Conservation (phyloP, 345 rosid species). For the Balakata baccata region DNA sequence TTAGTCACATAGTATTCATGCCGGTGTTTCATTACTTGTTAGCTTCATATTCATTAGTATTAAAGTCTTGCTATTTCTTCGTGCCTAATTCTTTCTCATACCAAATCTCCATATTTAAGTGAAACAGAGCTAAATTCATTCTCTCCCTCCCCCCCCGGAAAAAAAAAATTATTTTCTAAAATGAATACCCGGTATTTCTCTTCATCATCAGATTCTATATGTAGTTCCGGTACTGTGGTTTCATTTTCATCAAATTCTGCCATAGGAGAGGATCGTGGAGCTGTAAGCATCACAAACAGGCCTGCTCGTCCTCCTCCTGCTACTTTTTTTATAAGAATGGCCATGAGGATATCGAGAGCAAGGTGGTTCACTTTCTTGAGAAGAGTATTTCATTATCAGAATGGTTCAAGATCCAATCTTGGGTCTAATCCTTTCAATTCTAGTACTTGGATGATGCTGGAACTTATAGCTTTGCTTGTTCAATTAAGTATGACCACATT, state of each 20-base stretch:
- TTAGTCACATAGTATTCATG: slow-evolving; percentile 22
- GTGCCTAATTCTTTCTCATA: background rate
- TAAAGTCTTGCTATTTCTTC: slow-evolving; percentile 3
- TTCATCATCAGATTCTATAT: slow-evolving; percentile 46
- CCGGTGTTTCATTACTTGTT: background rate
- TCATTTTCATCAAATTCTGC: slow-evolving; percentile 48
- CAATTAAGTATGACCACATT: slow-evolving; percentile 61
- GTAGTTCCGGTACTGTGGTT: slow-evolving; percentile 37
- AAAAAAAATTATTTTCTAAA: too few relatives aligned
- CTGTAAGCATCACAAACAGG: slow-evolving; percentile 41
- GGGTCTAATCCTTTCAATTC: slow-evolving; percentile 95
- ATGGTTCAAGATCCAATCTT: slow-evolving; percentile 78
- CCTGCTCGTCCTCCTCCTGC: slow-evolving; percentile 38
- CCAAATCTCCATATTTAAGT: background rate
- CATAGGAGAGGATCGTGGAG: slow-evolving; percentile 27
- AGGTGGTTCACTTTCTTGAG: slow-evolving; percentile 92
- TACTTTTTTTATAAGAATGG: slow-evolving; percentile 54
- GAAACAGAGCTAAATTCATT: too few relatives aligned
- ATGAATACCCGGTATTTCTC: slow-evolving; percentile 62
- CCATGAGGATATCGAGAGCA: slow-evolving; percentile 83
- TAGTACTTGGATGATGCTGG: slow-evolving; percentile 78
- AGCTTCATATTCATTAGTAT: background rate
- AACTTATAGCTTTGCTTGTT: slow-evolving; percentile 63
- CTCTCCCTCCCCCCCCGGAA: too few relatives aligned
- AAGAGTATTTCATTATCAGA: slow-evolving; percentile 95